Conservation (phyloP, 441 rosid genomes). For the Corymbia calophylla region DNA sequence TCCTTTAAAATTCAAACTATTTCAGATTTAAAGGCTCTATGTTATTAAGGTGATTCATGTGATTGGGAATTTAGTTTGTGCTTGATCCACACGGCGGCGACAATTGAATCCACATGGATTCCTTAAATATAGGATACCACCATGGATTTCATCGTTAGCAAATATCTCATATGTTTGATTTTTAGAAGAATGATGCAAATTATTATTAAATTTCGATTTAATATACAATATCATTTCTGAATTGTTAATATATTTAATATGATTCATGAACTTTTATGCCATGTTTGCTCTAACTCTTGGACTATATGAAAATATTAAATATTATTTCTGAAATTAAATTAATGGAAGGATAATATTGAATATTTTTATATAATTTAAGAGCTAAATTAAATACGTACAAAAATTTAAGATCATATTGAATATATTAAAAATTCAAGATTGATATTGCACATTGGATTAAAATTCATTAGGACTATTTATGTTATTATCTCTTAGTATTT, state of each 20-base stretch:
- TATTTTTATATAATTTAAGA: too few relatives aligned
- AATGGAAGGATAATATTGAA: too few relatives aligned
- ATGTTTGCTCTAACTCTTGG: too few relatives aligned
- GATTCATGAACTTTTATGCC: too few relatives aligned
- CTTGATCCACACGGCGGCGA: background rate
- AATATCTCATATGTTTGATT: background rate
- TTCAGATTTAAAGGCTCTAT: background rate
- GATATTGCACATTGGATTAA: background rate
- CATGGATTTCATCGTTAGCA: background rate
- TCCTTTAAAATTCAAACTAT: background rate
- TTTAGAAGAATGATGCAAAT: background rate
- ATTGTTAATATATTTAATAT: too few relatives aligned
- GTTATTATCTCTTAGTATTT: too few relatives aligned
- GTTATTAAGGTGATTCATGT: background rate
- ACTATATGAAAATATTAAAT: too few relatives aligned
- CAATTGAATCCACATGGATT: background rate
- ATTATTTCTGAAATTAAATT: too few relatives aligned
- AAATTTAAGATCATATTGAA: rapidly evolving
- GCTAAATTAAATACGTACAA: background rate
- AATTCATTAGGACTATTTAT: too few relatives aligned
- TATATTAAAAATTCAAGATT: too few relatives aligned
- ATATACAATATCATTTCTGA: too few relatives aligned
- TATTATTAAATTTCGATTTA: too few relatives aligned
- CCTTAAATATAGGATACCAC: background rate
- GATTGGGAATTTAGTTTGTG: background rate